Conservation (phyloP, 176 grass and related monocot species). For the Zea mays region Zm-B73-REFERENCE-NAM-5.0 NC_050098.1:204409501-204410000, state of each 20-base stretch:
- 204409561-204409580: conserved; percentile 56
- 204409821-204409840: conserved; percentile 28
- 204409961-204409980: neutral
- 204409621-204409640: conserved; percentile 14
- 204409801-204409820: neutral
- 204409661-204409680: neutral
- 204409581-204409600: conserved; percentile 32
- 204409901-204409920: conserved; percentile 1
- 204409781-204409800: conserved; percentile 21
- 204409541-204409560: conserved; percentile 93
- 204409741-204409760: neutral
- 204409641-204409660: conserved; percentile 19
- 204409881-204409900: conserved; percentile 18
- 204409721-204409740: conserved; percentile 14
- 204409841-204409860: neutral
- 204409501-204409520: conserved; percentile 98
- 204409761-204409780: conserved; percentile 17
- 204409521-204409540: conserved; percentile 98
- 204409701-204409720: neutral
- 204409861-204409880: conserved; percentile 21
- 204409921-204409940: conserved; percentile 19
- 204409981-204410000: conserved; percentile 18
- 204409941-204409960: neutral
- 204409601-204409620: neutral
- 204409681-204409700: conserved; percentile 11